Base-by-base conservation (phyloP, 2,329 filamentous ascomycete genomes). In the Xylaria hypoxylon region DNA sequence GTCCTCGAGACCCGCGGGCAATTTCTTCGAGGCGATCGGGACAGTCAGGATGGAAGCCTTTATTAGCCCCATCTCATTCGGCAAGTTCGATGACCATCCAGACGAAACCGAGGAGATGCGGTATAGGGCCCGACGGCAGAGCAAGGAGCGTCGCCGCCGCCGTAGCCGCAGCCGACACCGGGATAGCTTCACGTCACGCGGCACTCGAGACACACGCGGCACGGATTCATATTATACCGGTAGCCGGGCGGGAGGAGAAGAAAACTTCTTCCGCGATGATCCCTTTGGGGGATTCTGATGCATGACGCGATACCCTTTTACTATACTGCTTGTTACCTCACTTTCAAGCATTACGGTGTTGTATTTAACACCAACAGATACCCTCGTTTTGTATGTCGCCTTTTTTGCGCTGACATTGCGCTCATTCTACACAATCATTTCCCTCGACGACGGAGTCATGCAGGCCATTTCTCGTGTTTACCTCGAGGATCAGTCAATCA, bases 41-140 rank as follows among this genome's bases (percentile, higher is more conserved):
- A 98, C 94, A 1, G 89, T 98, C 52, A 89, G 96, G 31, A 98
- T 99, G 95, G 95, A 98, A 79, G 96, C 96, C 0, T 99, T 98
- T 78, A 96, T 99, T 71, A 89, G 84, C 72, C 88, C 88, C 0
- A 77, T 90, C 11, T 82, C 86, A 1, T 82, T 84, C 67, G 80
- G 80, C 2, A 80, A 81, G 31, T 80, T 84, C 59, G 80, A 81
- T 13, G 83, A 85, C 13, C 78, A 81, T 47, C 80, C 82, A 0
- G 81, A 84, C 60, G 85, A 86, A 68, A 77, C 80, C 24, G 85
- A 86, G 26, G 85, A 87, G 68, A 79, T 82, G 67, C 79, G 81
- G 57, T 80, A 83, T 52, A 77, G 80, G 5, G 80, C 81, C 3
- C 80, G 86, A 10, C 78, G 85, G 64, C 80, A 86, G 40, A 89